Conservation (phyloP, 768 basidiomycete species). For the Naganishia friedmannii region DNA sequence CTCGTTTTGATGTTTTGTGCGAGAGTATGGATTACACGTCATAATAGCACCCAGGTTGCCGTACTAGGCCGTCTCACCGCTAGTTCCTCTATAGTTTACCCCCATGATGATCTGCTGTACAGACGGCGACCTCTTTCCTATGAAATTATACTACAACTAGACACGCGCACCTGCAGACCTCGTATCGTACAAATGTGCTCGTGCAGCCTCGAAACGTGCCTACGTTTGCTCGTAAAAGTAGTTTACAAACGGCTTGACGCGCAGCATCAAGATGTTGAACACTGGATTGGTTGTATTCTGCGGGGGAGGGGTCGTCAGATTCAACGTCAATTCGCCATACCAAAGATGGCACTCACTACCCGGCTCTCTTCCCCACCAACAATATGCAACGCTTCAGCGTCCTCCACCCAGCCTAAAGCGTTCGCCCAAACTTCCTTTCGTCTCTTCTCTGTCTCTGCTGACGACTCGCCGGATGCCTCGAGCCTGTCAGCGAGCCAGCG, state of each 20-base stretch:
- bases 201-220: no score
- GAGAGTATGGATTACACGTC: conserved; percentile 8
- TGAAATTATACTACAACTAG: no score
- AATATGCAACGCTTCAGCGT: conserved; percentile 57
- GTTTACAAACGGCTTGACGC: conserved; percentile 65
- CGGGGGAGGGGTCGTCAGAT: not conserved
- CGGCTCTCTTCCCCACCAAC: conserved; percentile 66
- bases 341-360: conserved; percentile 44
- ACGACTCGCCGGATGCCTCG: conserved; percentile 39
- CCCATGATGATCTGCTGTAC: no score
- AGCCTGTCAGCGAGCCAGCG: conserved; percentile 37
- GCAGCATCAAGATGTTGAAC: conserved; percentile 70
- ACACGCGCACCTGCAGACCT: no score
- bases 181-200: no score
- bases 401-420: conserved; percentile 66
- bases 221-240: conserved; percentile 66
- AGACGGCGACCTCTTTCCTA: no score
- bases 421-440: conserved; percentile 59
- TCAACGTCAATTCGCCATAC: not conserved
- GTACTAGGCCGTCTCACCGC: no score
- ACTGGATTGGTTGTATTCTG: conserved; percentile 80
- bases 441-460: conserved; percentile 48
- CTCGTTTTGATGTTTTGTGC: not conserved
- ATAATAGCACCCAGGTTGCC: not conserved
- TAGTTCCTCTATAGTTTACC: no score